Evolutionary conservation across 2,329 filamentous ascomycete species (phyloP).

Genomic region (Curvularia hawaiiensis): DNA sequence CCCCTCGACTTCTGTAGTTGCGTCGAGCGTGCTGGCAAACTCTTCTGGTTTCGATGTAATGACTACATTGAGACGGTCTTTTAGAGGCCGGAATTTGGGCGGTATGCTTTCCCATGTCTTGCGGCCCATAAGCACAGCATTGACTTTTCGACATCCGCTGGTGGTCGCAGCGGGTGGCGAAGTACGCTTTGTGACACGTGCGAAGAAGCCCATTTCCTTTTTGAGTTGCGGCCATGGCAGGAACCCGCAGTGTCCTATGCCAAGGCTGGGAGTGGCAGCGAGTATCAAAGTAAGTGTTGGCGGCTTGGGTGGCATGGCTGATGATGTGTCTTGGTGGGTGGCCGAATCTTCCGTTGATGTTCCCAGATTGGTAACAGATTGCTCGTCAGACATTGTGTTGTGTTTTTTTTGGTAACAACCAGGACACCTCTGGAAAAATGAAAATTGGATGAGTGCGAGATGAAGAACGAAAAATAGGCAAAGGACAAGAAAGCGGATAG

Average conservation of each 20-base stretch:
- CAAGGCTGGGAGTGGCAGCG: slow-evolving; percentile 87
- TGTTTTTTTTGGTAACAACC: not conserved
- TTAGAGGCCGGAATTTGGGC: slow-evolving; percentile 75
- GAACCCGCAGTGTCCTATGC: slow-evolving; percentile 78
- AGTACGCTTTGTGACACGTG: slow-evolving; percentile 79
- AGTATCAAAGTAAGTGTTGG: slow-evolving; percentile 85
- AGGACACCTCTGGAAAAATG: too few species aligned
- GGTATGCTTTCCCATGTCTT: slow-evolving; percentile 97
- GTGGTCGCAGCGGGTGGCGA: slow-evolving; percentile 33
- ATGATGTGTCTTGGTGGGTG: slow-evolving; percentile 1
- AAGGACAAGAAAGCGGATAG: slow-evolving; percentile 1
- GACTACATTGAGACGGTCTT: slow-evolving; percentile 80
- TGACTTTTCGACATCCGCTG: slow-evolving; percentile 30
- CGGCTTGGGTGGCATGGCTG: slow-evolving; percentile 37
- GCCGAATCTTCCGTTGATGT: not conserved
- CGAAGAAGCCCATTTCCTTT: slow-evolving; percentile 95
- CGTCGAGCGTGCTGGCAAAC: slow-evolving; percentile 18
- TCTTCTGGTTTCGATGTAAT: slow-evolving; percentile 61
- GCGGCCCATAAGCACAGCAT: slow-evolving; percentile 92
- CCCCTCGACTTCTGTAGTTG: slow-evolving; percentile 27
- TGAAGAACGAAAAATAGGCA: not conserved
- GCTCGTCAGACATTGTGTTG: slow-evolving; percentile 15
- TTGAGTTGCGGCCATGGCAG: slow-evolving; percentile 90
- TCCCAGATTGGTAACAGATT: slow-evolving; percentile 1
- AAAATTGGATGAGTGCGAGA: not conserved